Evolutionary conservation across 2,329 filamentous ascomycete species (phyloP).

Genomic region (Penicillium crustosum): DNA sequence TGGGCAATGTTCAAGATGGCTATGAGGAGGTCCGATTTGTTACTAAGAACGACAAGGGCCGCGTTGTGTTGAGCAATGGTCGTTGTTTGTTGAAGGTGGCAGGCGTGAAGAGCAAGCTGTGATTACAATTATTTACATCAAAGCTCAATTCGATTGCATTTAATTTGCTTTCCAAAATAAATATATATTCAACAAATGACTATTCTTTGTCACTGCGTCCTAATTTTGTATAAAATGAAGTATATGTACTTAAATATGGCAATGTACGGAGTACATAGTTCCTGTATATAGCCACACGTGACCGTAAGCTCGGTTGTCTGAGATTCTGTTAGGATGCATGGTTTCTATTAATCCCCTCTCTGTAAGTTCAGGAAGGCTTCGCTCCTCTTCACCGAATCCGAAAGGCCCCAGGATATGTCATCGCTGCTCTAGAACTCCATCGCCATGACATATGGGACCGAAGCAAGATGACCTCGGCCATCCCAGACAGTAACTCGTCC

Average conservation of each 20-base stretch:
- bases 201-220: no score
- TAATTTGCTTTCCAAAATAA: background rate
- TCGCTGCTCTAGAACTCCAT: no score
- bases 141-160: background rate
- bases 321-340: no score
- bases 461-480: no score
- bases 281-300: slow-evolving; percentile 1
- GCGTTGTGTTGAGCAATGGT: slow-evolving; percentile 85
- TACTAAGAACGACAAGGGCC: slow-evolving; percentile 74
- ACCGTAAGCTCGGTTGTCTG: slow-evolving; percentile 8
- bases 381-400: no score
- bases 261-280: background rate
- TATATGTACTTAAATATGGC: background rate
- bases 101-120: slow-evolving; percentile 64
- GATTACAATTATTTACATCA: slow-evolving; percentile 22
- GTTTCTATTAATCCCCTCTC: no score
- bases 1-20: slow-evolving; percentile 59
- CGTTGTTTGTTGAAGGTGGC: slow-evolving; percentile 72
- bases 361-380: no score
- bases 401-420: no score
- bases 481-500: no score
- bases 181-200: background rate
- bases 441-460: no score
- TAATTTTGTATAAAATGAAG: no score
- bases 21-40: slow-evolving; percentile 84